Base-by-base conservation (phyloP, 2,329 filamentous ascomycete genomes). In the Rhynchosporium agropyri region DNA sequence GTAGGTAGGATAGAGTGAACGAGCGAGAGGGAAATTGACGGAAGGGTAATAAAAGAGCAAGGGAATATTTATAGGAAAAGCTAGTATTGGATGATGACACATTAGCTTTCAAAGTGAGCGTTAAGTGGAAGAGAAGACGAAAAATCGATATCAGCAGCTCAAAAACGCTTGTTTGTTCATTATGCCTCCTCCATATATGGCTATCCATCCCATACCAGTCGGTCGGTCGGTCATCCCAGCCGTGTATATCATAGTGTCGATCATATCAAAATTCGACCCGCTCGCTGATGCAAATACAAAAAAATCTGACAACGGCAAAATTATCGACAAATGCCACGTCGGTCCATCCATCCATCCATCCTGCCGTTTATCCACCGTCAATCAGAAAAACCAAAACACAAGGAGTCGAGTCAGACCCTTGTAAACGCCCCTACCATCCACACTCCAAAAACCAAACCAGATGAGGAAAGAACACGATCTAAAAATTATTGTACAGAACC, bases 401-500 rank as follows among this genome's bases (percentile, higher is more conserved):
- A 36, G 33, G 33, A 36, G 33, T 36, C 33, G 33, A 36, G 33
- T 36, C 33, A 10, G 9, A 10, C 33, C 33, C 33, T 10, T 20
- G 26, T 42, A 12, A 54, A 45, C 40, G 40, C 43, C 43, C 54
- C 42, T n/a, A 28, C 46, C 61, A 36, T 36, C 50, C 61, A 53
- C 50, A 56, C 56, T 57, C 61, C 56, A 51, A 56, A 58, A 20
- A 40, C 51, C 36, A 54, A 54, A 8, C 51, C 51, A 36, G 33
- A 54, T 54, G 51, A 28, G 28, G 12, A 13, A 46, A 46, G 40
- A 42, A 36, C 28, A 42, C 36, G 28, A 60, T 20, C 10, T 51
- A 36, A 33, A 33, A 42, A 28, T 33, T 64, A 61, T 58, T 64
- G 58, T 64, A 64, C 62, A 63, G 33, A 50, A 49, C n/a, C 43